phyloP scores from a whole-genome alignment of 192 early-diverging fungal genomes.

The Backusella luteola region DNA sequence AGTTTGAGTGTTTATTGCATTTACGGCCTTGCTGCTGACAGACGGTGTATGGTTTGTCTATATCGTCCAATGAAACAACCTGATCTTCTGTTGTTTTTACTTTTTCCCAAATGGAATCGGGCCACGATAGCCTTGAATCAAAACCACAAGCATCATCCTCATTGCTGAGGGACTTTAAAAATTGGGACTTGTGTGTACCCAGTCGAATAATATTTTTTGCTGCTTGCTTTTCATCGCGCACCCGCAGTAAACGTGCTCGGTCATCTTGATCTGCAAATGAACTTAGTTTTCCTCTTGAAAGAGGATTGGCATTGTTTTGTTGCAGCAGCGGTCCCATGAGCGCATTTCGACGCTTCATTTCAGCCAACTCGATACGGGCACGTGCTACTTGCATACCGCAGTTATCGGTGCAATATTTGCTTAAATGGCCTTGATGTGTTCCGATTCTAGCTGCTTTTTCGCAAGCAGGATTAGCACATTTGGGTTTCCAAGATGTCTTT shows the following conservation, averaged over 20 bases:
- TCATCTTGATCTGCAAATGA: constrained; percentile 47
- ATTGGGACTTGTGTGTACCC: constrained; percentile 7
- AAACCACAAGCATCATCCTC: constrained; percentile 45
- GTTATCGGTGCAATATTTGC: constrained; percentile 50
- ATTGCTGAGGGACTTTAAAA: constrained; percentile 9
- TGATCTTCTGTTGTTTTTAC: constrained; percentile 14
- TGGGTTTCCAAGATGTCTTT: constrained; percentile 41
- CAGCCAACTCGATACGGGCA: constrained; percentile 37
- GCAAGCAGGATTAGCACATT: constrained; percentile 45
- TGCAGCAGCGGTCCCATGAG: not conserved
- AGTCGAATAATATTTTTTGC: constrained; percentile 12
- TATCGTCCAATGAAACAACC: not conserved
- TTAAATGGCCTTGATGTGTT: constrained; percentile 22
- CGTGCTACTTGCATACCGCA: constrained; percentile 50
- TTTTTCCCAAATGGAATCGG: constrained; percentile 30
- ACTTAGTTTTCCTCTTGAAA: constrained; percentile 35
- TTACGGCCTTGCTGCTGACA: constrained; percentile 33
- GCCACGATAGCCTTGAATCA: constrained; percentile 47
- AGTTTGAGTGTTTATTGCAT: constrained; percentile 48
- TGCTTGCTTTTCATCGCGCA: constrained; percentile 36
- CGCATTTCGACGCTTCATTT: constrained; percentile 23
- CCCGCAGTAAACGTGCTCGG: constrained; percentile 36
- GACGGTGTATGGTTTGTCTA: constrained; percentile 18
- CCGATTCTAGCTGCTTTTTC: constrained; percentile 35
- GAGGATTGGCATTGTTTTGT: constrained; percentile 14